A percentile compares a stretch with the other conserved stretches of the same genome.
Conservation (phyloP, 164 flowering plant genomes). For the Nymphaea thermarum region DNA sequence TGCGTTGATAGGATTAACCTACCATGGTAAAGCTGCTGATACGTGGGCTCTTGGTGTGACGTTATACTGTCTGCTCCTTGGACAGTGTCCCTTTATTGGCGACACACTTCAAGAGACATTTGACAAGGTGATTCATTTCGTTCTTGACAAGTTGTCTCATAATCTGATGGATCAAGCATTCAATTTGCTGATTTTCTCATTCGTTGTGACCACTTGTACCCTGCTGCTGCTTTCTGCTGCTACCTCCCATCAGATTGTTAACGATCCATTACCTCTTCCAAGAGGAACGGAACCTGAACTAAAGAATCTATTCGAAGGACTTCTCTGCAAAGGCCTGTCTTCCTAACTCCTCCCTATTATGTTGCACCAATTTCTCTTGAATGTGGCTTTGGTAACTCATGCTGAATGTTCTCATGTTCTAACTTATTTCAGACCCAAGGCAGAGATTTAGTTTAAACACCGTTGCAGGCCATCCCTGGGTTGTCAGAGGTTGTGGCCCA, state of each 20-base stretch:
- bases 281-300: constrained; percentile 42
- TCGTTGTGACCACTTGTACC: no score
- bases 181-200: no score
- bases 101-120: constrained; percentile 87
- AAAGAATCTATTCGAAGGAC: constrained; percentile 53
- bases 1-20: constrained; percentile 51
- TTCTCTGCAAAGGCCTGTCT: constrained; percentile 76
- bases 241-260: constrained; percentile 49
- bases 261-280: constrained; percentile 48
- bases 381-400: background rate
- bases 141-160: background rate
- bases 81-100: constrained; percentile 84
- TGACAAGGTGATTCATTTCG: constrained; percentile 47
- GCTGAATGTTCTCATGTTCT: background rate
- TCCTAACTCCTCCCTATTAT: background rate
- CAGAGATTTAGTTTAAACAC: constrained; percentile 45
- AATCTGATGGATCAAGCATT: background rate
- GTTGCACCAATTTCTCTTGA: background rate
- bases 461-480: constrained; percentile 70
- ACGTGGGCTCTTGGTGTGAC: constrained; percentile 97
- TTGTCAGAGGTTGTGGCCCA: constrained; percentile 56
- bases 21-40: constrained; percentile 88
- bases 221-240: no score
- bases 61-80: constrained; percentile 65
- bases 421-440: constrained; percentile 44